Evolutionary conservation across 2,329 filamentous ascomycete genomes (phyloP), one percentile per base, ranked within the genome.

Genomic region (Colletotrichum sp.): DNA sequence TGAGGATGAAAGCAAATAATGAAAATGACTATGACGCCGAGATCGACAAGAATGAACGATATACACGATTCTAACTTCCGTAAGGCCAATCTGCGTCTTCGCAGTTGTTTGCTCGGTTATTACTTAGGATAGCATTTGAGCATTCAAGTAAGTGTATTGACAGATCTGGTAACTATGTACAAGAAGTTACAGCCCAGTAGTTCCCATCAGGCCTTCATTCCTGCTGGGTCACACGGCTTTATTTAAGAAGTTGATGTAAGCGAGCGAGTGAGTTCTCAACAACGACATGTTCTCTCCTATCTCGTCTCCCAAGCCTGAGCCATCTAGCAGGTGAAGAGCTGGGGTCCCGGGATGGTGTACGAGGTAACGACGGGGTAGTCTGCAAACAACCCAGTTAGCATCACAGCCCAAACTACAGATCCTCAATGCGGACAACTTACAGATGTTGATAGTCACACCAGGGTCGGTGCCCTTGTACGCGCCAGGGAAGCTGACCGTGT

Each of bases 401-500:
- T 34, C 44, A 21, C 12, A 6, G 6, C 4, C 4, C 4, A 7
- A 2, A 1, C 8, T 9, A 4, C 18, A 6, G 0, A 21, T 32
- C 3, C 9, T 44, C 3, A 55, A 15, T 0, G 6, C 0, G 16
- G n/a, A 30, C 28, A 21, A 57, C 65, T 68, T 36, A 68, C 65
- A 82, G 77, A 81, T 79, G 76, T 78, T 80, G 76, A 81, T 79
- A 3, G 71, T 78, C 63, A 83, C 76, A 34, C 81, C 81, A 21
- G 80, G 79, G 74, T 82, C 81, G 24, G 79, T 60, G 34, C 34
- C 62, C 62, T 64, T 64, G 21, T 64, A 64, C 16, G 62, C 62
- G 36, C 81, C 81, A 24, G 81, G 82, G 60, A 83, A 77, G 78
- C 80, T 79, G 59, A 82, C 81, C 8, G 81, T 82, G n/a, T 80